Base-by-base conservation (phyloP, 83 land plant species). In the Isoetes engelmannii region DNA sequence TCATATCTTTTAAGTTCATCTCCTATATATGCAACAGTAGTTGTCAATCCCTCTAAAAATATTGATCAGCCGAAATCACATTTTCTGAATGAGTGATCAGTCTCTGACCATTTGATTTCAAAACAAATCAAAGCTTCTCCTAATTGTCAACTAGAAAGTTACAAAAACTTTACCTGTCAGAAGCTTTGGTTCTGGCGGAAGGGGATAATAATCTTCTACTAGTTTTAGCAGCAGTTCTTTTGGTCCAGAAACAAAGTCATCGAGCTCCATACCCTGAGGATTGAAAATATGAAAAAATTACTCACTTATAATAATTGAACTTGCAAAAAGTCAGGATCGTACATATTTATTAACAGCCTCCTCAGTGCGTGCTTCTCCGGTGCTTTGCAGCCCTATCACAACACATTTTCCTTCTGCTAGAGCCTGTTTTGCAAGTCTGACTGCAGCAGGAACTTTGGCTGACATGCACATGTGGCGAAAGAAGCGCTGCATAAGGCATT, bases 281-380 rank as follows among this genome's bases (percentile, higher is more conserved):
- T 59, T 28, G 42, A n/a, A 10, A 12, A 48, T 37, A 43, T 21
- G 48, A 73, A 44, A 37, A 50, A n/a, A n/a, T n/a, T n/a, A n/a
- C n/a, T n/a, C n/a, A n/a, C n/a, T n/a, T n/a, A n/a, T n/a, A n/a
- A n/a, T n/a, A n/a, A n/a, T n/a, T n/a, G n/a, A n/a, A n/a, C n/a
- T n/a, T n/a, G n/a, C n/a, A n/a, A n/a, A n/a, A 17, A 64, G 8
- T 64, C 28, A 45, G 28, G 56, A n/a, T 65, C 84, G 6, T 65
- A 94, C 98, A 84, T 94, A 84, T 88, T 94, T 94, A 63, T 83
- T 80, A 21, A 94, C 90, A 65, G 96, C 96, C 72, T 94, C 98
- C 80, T 94, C 98, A 18, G 98, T 94, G 15, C 98, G 84, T 50
- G 98, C 98, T 80, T 94, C 98, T 63, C 98, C 98, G 61, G 98